Conservation (phyloP, 176 grass and related monocot genomes). For the Echinochloa phyllopogon region DNA sequence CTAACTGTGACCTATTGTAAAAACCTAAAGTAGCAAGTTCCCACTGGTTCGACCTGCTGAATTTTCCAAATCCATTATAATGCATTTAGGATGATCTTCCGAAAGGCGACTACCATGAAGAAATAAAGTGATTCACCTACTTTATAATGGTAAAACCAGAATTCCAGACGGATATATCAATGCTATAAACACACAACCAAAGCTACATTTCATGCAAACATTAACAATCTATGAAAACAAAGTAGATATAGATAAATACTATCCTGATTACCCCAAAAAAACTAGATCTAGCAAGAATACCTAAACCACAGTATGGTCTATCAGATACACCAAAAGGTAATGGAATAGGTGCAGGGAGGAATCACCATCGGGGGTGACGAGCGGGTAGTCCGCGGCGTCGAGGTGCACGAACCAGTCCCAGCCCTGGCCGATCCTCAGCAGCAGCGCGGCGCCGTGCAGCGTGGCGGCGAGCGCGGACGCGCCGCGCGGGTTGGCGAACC, state of each 20-base stretch:
- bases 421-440: constrained; percentile 56
- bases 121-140: neutral
- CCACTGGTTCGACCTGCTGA: neutral
- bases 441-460: constrained; percentile 79
- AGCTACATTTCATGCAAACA: constrained; percentile 9
- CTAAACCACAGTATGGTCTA: neutral
- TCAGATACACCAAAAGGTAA: neutral
- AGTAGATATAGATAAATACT: neutral
- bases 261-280: neutral
- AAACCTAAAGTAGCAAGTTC: constrained; percentile 1
- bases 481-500: constrained; percentile 75
- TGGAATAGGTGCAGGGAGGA: constrained; percentile 14
- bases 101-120: neutral
- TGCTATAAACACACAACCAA: neutral
- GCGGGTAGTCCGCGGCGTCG: constrained; percentile 84
- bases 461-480: constrained; percentile 70
- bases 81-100: neutral
- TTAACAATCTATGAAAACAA: neutral
- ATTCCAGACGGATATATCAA: neutral
- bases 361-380: constrained; percentile 79
- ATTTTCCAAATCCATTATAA: neutral
- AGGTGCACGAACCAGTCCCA: constrained; percentile 97
- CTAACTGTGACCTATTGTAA: constrained; percentile 15
- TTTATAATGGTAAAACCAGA: neutral
- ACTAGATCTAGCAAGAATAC: constrained; percentile 26